Base-by-base conservation (phyloP, 352 stramenopile species). In the Phytophthora tubulina region DNA sequence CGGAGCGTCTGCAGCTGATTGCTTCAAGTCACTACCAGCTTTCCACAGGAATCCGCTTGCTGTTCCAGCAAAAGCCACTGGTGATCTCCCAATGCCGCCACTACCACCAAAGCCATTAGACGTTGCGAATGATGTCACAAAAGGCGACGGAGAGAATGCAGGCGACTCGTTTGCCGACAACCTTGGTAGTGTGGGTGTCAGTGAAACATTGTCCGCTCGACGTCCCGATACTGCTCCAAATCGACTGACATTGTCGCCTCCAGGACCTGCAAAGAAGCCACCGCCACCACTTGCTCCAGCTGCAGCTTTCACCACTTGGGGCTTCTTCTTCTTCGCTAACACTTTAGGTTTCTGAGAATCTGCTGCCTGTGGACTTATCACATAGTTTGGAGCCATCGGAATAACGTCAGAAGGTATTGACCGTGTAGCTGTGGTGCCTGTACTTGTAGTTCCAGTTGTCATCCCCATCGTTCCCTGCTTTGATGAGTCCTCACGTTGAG, bases 121-220 rank as follows among this genome's bases (percentile, higher is more conserved):
- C 48, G 54, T 63, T 10, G 33, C 35, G 10, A 63, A 41, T 10
- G 73, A 72, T 9, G 41, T 41, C 36, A 65, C 48, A 53, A 80
- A 80, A 9, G 39, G 59, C 7, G 72, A 75, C 17, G 73, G 38
- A 27, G 73, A 75, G n/a, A 78, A 42, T 8, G 48, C 61, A 15
- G 70, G 60, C 1, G 70, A 75, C 14, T 68, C 65, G 17, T 39
- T 51, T 3, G 68, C 66, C 10, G 76, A 78, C 14, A 84, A 49
- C 15, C 73, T 49, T 10, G 76, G 65, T 21, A 77, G 51, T 41
- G 73, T 70, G 6, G 73, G 70, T 3, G 69, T 80, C 27, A 67
- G 39, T 15, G 75, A 69, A n/a, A 70, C 15, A 48, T 80, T 80
- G 9, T 75, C 69, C 9, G 63, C 69, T 32, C 68, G 59, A 5